These are phyloP conservation scores for Trichoderma atrobrunneum DNA, from an alignment of 2,329 filamentous ascomycete species.

Conservation along the genomic window DNA sequence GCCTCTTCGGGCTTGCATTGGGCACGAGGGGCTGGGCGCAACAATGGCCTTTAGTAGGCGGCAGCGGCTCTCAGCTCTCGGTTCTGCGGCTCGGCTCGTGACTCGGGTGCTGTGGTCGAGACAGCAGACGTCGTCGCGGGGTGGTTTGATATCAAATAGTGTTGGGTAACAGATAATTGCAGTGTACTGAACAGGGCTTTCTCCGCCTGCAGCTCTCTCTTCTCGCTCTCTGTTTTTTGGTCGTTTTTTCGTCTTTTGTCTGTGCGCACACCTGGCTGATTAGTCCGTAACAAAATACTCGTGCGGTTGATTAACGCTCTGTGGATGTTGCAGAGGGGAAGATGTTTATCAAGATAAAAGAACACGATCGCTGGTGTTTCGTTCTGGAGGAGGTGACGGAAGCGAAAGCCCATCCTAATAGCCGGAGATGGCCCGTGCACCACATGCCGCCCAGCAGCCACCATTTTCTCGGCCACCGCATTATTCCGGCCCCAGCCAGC, in stretches of 20 bases:
- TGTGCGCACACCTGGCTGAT: background rate
- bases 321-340: background rate
- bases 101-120: background rate
- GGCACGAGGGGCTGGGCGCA: constrained; percentile 5
- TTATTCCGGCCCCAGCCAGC: constrained; percentile 25
- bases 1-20: constrained; percentile 24
- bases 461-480: constrained; percentile 14
- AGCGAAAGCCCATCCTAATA: background rate
- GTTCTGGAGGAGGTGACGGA: constrained; percentile 17
- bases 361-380: constrained; percentile 11
- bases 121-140: background rate
- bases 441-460: background rate
- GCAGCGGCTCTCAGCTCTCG: background rate
- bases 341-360: background rate
- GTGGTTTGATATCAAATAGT: background rate
- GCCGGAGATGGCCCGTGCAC: constrained; percentile 24
- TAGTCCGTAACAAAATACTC: background rate
- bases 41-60: background rate
- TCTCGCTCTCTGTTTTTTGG: background rate
- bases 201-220: background rate
- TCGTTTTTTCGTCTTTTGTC: background rate
- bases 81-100: background rate
- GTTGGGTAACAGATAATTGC: constrained; percentile 1
- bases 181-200: background rate
- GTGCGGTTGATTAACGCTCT: background rate